Conservation (phyloP, 2,329 filamentous ascomycete species). For the Sclerotinia borealis region DNA sequence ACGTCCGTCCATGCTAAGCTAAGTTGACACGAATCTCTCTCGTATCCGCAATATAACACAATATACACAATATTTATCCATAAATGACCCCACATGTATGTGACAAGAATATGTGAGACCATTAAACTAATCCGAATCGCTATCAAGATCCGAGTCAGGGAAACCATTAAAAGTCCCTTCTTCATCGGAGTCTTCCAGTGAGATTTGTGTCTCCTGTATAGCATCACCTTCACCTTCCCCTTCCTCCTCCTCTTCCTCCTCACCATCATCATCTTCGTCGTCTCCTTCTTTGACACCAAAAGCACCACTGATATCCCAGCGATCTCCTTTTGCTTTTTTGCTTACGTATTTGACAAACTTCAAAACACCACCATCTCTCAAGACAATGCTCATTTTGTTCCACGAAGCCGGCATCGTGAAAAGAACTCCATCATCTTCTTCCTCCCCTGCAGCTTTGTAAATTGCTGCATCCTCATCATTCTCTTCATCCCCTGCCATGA, state of each 20-base stretch:
- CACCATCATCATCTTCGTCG: slow-evolving; percentile 36
- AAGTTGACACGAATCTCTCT: not conserved
- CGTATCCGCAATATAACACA: not conserved
- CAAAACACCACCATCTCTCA: slow-evolving; percentile 78
- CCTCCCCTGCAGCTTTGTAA: slow-evolving; percentile 61
- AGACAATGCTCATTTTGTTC: slow-evolving; percentile 88
- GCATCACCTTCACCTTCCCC: slow-evolving; percentile 30
- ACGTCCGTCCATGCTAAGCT: not conserved
- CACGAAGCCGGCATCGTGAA: slow-evolving; percentile 67
- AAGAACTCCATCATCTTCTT: slow-evolving; percentile 70
- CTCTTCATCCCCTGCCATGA: slow-evolving; percentile 85
- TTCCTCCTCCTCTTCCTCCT: slow-evolving; percentile 35
- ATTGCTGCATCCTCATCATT: slow-evolving; percentile 72
- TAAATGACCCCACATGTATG: slow-evolving; percentile 11
- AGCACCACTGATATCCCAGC: slow-evolving; percentile 82
- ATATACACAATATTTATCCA: not conserved
- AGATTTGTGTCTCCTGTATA: slow-evolving; percentile 23
- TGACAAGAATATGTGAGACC: not conserved
- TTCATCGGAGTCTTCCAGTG: slow-evolving; percentile 38
- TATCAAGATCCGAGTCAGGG: slow-evolving; percentile 35
- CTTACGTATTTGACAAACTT: slow-evolving; percentile 97
- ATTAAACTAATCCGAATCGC: slow-evolving; percentile 28
- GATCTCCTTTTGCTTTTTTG: slow-evolving; percentile 72
- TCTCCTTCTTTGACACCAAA: slow-evolving; percentile 63
- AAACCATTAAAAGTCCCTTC: slow-evolving; percentile 56